Base-by-base conservation (phyloP, 805 yeast species). In the Spathaspora boniae region DNA sequence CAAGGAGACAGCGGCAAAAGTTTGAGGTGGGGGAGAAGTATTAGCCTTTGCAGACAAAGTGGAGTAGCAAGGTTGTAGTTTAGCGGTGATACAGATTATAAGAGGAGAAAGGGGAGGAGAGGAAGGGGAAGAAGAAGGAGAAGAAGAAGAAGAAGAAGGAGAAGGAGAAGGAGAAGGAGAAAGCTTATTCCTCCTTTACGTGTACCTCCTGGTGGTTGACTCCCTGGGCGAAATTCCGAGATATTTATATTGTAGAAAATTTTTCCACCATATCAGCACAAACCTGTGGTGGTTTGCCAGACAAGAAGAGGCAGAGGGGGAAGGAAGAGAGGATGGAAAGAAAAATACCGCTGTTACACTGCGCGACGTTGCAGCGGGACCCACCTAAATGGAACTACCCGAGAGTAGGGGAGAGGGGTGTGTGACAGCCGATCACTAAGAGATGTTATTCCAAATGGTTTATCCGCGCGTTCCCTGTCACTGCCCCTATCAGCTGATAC, bases 251-350 rank as follows among this genome's bases (percentile, higher is more conserved):
- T 17, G 18, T 17, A 29, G 5, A 29, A 7, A 5, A 5, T 15
- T 12, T 12, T 29, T 9, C 7, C 12, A 8, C 16, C 12, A 17
- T 19, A 19, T 14, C 21, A 23, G 16, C 26, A 31, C 14, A 26
- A 33, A 27, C 28, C 36, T 30, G 36, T 27, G 29, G 26, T 33
- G 36, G 19, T 25, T 33, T 27, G 28, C 26, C 28, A 33, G 11
- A 16, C n/a, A 31, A 31, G 9, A 11, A 11, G 24, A 24, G 22
- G 4, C 6, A 9, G 6, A 6, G 5, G 9, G n/a, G 4, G 6
- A 16, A 29, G 9, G 9, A 29, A 9, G 21, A 29, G 21, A 29
- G 21, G 16, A 16, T 26, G 16, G 9, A 11, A 26, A 6, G 9
- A 6, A 7, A 26, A 7, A n/a, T n/a, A n/a, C n/a, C n/a, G n/a